These are phyloP conservation scores for Ceratocystiopsis brevicomis DNA, from an alignment of 2,329 filamentous ascomycete genomes.

Conservation along the genomic window DNA sequence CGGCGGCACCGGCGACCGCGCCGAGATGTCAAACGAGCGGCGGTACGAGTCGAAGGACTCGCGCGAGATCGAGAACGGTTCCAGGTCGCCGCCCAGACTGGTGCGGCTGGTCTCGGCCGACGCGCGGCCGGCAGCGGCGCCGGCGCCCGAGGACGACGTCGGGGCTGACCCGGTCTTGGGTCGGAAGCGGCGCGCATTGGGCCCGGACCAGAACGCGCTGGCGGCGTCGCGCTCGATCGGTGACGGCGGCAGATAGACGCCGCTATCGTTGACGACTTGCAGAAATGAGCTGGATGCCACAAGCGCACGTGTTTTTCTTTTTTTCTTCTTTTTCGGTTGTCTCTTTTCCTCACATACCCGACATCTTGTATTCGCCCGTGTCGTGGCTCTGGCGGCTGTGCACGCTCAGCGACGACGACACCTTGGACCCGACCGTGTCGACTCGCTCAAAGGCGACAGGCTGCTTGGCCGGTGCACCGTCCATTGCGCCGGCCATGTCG, in stretches of 20 bases:
- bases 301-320: no score
- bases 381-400: slow-evolving; percentile 39
- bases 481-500: not conserved
- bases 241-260: slow-evolving; percentile 88
- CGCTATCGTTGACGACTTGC: slow-evolving; percentile 94
- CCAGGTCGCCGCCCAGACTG: slow-evolving; percentile 42
- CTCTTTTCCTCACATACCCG: slow-evolving; percentile 39
- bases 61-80: slow-evolving; percentile 85
- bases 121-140: slow-evolving; percentile 27
- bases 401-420: slow-evolving; percentile 42
- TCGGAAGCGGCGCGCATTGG: no score
- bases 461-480: not conserved
- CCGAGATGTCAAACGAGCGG: slow-evolving; percentile 87
- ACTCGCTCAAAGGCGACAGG: slow-evolving; percentile 37
- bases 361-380: slow-evolving; percentile 61
- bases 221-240: slow-evolving; percentile 63
- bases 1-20: slow-evolving; percentile 54
- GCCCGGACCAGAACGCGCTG: slow-evolving; percentile 32
- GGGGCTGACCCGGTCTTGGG: no score
- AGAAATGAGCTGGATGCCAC: not conserved
- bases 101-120: slow-evolving; percentile 40
- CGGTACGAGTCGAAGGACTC: slow-evolving; percentile 96
- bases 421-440: slow-evolving; percentile 42
- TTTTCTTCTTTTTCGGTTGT: no score
- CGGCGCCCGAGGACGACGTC: not conserved